These are phyloP conservation scores for Scopulariopsis brevicaulis DNA, from an alignment of 2,329 filamentous ascomycete genomes.

Conservation along the genomic window DNA sequence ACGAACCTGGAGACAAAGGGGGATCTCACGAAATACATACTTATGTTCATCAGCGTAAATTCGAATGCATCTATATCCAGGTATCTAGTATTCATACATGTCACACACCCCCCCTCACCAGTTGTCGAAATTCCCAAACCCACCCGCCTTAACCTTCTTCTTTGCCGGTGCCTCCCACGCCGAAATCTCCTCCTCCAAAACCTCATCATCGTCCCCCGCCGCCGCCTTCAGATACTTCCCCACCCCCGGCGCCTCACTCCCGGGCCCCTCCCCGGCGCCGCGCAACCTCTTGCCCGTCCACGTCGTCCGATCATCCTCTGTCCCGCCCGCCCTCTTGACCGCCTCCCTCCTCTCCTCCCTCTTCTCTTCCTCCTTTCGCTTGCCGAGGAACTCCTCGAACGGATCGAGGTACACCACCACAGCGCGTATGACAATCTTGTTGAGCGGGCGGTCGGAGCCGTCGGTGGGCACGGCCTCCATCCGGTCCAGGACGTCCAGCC, in stretches of 20 bases:
- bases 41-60: not conserved
- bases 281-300: conserved; percentile 93
- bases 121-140: conserved; percentile 89
- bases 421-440: conserved; percentile 72
- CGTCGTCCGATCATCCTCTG: conserved; percentile 80
- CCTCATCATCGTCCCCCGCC: conserved; percentile 47
- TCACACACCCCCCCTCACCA: conserved; percentile 45
- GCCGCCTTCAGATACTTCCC: conserved; percentile 72
- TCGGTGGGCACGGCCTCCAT: conserved; percentile 73
- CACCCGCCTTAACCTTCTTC: conserved; percentile 69
- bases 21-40: not conserved
- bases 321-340: conserved; percentile 53
- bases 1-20: not conserved
- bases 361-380: conserved; percentile 54
- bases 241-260: conserved; percentile 31
- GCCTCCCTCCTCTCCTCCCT: conserved; percentile 47
- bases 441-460: conserved; percentile 61
- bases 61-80: not conserved
- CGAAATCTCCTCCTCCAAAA: conserved; percentile 36
- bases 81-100: not conserved
- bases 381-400: conserved; percentile 82
- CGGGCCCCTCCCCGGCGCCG: conserved; percentile 47
- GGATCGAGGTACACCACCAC: conserved; percentile 85
- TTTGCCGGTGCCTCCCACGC: conserved; percentile 56
- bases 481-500: conserved; percentile 55